phyloP scores from a whole-genome alignment of 1,284 basidiomycete genomes.

The Sanguinoderma infundibulare region DNA sequence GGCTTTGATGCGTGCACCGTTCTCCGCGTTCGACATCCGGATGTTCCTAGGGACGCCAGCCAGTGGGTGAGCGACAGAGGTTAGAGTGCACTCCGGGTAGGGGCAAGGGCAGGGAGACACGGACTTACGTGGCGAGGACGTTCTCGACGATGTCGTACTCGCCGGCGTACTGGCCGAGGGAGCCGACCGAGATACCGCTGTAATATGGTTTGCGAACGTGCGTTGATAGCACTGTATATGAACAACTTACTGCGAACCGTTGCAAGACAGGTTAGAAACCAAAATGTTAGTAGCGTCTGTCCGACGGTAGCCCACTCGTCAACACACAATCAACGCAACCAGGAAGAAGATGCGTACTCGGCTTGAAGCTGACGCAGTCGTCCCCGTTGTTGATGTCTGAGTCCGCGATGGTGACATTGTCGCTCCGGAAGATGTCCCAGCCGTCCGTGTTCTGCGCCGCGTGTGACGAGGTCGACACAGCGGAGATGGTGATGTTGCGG shows the following conservation, averaged over 20 bases:
- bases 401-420: slow-evolving; percentile 36
- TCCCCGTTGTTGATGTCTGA: slow-evolving; percentile 39
- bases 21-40: slow-evolving; percentile 51
- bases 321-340: neutral
- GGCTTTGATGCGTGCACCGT: slow-evolving; percentile 57
- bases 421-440: slow-evolving; percentile 63
- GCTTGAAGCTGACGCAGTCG: slow-evolving; percentile 51
- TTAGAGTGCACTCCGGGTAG: neutral
- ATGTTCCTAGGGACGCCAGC: slow-evolving; percentile 39
- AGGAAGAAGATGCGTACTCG: slow-evolving; percentile 38
- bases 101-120: neutral
- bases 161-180: slow-evolving; percentile 53
- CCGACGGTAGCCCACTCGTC: neutral
- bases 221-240: no score
- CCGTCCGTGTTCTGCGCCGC: slow-evolving; percentile 60
- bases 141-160: slow-evolving; percentile 53
- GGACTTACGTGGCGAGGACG: slow-evolving; percentile 41
- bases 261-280: slow-evolving; percentile 48
- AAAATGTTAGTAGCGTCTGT: slow-evolving; percentile 46
- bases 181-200: slow-evolving; percentile 52
- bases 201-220: no score
- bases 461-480: slow-evolving; percentile 49
- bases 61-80: neutral
- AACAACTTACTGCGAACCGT: slow-evolving; percentile 45
- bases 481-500: slow-evolving; percentile 40